phyloP scores from a whole-genome alignment of 805 yeast species.

The Kuraishia floccosa region DNA sequence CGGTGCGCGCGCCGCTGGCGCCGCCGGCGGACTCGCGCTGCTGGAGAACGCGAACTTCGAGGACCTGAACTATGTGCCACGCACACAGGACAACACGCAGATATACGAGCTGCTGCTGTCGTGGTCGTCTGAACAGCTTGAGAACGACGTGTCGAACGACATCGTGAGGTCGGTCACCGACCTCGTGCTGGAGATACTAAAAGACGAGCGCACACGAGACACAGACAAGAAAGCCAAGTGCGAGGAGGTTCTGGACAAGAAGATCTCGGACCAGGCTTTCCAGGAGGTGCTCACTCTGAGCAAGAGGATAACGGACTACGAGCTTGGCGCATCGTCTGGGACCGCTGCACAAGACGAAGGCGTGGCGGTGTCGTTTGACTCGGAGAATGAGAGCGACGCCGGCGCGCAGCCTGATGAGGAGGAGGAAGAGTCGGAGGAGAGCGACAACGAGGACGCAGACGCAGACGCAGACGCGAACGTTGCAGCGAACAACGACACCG shows the following conservation, averaged over 20 bases:
- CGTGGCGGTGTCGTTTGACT: slow-evolving; percentile 32
- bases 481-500: not conserved
- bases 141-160: slow-evolving; percentile 68
- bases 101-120: slow-evolving; percentile 46
- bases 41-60: slow-evolving; percentile 27
- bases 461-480: slow-evolving; percentile 5
- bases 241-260: slow-evolving; percentile 33
- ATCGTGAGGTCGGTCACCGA: slow-evolving; percentile 65
- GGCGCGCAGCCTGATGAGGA: slow-evolving; percentile 16
- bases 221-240: slow-evolving; percentile 34
- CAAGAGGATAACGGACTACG: slow-evolving; percentile 40
- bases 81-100: slow-evolving; percentile 35
- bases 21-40: slow-evolving; percentile 11
- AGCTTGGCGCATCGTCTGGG: slow-evolving; percentile 7
- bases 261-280: slow-evolving; percentile 29
- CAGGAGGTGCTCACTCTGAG: slow-evolving; percentile 32
- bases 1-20: slow-evolving; percentile 4
- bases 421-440: slow-evolving; percentile 13
- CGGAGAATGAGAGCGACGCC: slow-evolving; percentile 25
- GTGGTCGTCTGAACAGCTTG: slow-evolving; percentile 45
- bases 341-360: slow-evolving; percentile 24
- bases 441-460: slow-evolving; percentile 15
- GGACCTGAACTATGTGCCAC: slow-evolving; percentile 51
- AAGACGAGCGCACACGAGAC: slow-evolving; percentile 31
- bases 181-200: slow-evolving; percentile 42